Percentiles rank a stretch among this genome's conserved stretches.
Evolutionary conservation across 1,284 basidiomycete genomes (phyloP).

Genomic region (Microbotryomycetes sp.): DNA sequence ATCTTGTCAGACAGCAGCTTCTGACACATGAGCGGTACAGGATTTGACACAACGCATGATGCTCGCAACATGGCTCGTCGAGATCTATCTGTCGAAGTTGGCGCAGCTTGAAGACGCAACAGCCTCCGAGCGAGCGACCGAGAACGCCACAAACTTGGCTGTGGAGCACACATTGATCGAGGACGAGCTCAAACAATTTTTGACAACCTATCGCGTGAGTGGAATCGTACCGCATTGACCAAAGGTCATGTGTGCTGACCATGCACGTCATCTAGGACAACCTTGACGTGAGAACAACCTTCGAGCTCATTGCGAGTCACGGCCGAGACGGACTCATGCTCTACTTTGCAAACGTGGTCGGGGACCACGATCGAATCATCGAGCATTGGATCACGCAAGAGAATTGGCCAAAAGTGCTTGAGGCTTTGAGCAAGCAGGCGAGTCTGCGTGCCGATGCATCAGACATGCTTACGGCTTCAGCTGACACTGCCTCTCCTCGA

Average conservation of each 20-base stretch:
- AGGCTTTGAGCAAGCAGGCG: conserved; percentile 78
- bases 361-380: conserved; percentile 78
- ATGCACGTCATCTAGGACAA: conserved; percentile 57
- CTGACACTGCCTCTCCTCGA: no score
- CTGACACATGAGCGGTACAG: conserved; percentile 50
- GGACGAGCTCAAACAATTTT: conserved; percentile 85
- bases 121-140: conserved; percentile 65
- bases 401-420: conserved; percentile 84
- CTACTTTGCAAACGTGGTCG: conserved; percentile 75
- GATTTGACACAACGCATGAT: conserved; percentile 92
- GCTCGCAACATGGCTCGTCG: conserved; percentile 96
- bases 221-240: not conserved
- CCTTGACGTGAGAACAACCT: conserved; percentile 75
- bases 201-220: conserved; percentile 79
- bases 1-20: no score
- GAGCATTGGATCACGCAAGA: conserved; percentile 89
- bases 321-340: conserved; percentile 88
- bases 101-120: conserved; percentile 85
- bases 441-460: conserved; percentile 33
- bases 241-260: conserved; percentile 1
- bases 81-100: conserved; percentile 94
- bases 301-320: conserved; percentile 87
- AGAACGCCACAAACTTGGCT: conserved; percentile 77
- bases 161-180: conserved; percentile 77
- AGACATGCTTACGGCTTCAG: not conserved